phyloP scores from a whole-genome alignment of 2,329 filamentous ascomycete genomes.

The Ophiostoma sp. region DNA sequence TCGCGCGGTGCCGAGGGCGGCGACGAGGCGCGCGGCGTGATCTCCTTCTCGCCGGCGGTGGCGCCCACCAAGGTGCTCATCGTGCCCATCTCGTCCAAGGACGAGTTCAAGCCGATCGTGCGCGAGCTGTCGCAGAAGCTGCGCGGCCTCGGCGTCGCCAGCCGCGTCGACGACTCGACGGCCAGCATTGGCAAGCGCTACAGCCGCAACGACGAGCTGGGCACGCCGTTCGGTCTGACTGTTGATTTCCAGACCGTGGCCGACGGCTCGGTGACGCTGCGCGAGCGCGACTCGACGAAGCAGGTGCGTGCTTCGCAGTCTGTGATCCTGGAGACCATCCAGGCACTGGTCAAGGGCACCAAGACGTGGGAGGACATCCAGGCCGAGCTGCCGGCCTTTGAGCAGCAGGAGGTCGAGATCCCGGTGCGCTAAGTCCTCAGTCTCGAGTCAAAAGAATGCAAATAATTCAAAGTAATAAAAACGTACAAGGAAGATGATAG shows the following conservation, averaged over 20 bases:
- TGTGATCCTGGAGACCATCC: conserved; percentile 71
- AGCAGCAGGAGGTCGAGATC: conserved; percentile 58
- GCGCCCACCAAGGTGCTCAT: conserved; percentile 95
- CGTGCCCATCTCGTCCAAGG: conserved; percentile 77
- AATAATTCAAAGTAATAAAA: background rate
- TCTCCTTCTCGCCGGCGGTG: conserved; percentile 56
- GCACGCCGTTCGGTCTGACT: conserved; percentile 88
- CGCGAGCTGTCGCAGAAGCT: conserved; percentile 69
- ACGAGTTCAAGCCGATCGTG: conserved; percentile 73
- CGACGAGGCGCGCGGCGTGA: conserved; percentile 74
- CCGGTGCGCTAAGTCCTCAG: conserved; percentile 17
- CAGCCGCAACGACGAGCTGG: conserved; percentile 89
- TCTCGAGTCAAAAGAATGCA: background rate
- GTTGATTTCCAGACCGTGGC: conserved; percentile 93
- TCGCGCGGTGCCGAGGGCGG: conserved; percentile 63
- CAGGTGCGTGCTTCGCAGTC: conserved; percentile 82
- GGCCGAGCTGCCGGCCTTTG: conserved; percentile 75
- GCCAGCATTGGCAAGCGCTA: conserved; percentile 94
- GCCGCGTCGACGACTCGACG: conserved; percentile 81
- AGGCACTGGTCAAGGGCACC: conserved; percentile 41
- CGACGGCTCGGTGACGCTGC: conserved; percentile 77
- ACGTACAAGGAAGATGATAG: background rate
- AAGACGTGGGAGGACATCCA: conserved; percentile 65
- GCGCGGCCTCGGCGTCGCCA: conserved; percentile 70
- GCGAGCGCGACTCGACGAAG: conserved; percentile 84